phyloP scores from a whole-genome alignment of 78 protist genomes.

The Thecamonas trahens region DNA sequence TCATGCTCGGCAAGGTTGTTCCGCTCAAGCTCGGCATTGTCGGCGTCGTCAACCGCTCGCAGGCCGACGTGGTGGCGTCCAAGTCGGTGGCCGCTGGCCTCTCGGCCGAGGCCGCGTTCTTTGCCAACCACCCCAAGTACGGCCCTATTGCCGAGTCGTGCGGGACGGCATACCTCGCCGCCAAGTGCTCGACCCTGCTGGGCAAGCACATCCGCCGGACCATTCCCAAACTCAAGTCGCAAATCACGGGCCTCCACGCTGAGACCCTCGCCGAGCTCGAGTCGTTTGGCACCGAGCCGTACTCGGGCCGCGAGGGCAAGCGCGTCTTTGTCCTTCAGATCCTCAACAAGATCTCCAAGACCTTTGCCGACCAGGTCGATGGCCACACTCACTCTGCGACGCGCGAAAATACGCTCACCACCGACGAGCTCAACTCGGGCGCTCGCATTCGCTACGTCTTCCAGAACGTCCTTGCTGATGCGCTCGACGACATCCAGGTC shows the following conservation, averaged over 20 bases:
- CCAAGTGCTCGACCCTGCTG: too few relatives aligned
- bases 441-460: constrained; percentile 84
- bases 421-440: too few relatives aligned
- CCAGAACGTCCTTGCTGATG: constrained; percentile 47
- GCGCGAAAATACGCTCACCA: too few relatives aligned
- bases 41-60: constrained; percentile 84
- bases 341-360: constrained; percentile 10
- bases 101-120: constrained; percentile 56
- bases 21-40: constrained; percentile 64
- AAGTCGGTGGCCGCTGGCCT: constrained; percentile 32
- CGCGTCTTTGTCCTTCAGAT: constrained; percentile 45
- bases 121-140: constrained; percentile 61
- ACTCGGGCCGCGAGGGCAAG: too few relatives aligned
- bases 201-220: constrained; percentile 65
- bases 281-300: too few relatives aligned
- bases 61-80: constrained; percentile 49
- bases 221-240: constrained; percentile 58
- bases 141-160: constrained; percentile 17
- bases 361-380: constrained; percentile 29
- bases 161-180: constrained; percentile 61
- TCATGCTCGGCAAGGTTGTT: constrained; percentile 59
- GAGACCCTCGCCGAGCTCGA: too few relatives aligned
- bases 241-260: constrained; percentile 27
- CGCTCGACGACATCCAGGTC: constrained; percentile 7
- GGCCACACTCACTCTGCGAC: constrained; percentile 46